A percentile compares a stretch with the other conserved stretches of the same genome.
phyloP scores from a whole-genome alignment of 352 stramenopile species.

The Phytophthora palmivora region DNA sequence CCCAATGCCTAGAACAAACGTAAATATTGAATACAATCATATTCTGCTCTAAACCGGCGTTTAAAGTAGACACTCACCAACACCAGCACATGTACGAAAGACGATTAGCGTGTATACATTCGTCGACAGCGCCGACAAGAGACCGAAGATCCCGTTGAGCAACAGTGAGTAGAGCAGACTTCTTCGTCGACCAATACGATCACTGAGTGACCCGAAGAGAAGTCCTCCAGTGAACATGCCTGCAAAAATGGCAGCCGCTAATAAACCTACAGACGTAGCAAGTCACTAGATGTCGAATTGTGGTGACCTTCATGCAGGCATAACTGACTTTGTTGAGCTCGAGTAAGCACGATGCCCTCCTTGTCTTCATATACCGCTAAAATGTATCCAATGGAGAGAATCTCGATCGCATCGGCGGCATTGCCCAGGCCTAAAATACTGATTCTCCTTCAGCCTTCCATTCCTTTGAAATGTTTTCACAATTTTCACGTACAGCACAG shows the following conservation, averaged over 20 bases:
- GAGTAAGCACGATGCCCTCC: conserved; percentile 60
- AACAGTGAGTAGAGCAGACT: conserved; percentile 81
- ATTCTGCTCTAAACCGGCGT: conserved; percentile 11
- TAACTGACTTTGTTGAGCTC: conserved; percentile 57
- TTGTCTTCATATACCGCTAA: conserved; percentile 84
- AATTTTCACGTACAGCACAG: conserved; percentile 55
- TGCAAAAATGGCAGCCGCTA: conserved; percentile 90
- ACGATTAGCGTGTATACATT: conserved; percentile 71
- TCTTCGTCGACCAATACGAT: conserved; percentile 75
- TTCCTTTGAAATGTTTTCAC: not conserved
- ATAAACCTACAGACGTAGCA: conserved; percentile 45
- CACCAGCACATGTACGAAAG: conserved; percentile 64
- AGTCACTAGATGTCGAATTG: too few relatives aligned
- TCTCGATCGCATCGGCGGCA: conserved; percentile 91
- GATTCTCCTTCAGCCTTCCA: not conserved
- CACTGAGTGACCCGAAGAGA: conserved; percentile 75
- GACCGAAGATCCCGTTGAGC: conserved; percentile 81
- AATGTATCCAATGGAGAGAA: conserved; percentile 93
- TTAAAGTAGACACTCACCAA: conserved; percentile 46
- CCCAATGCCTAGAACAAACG: conserved; percentile 71
- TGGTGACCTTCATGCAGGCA: too few relatives aligned
- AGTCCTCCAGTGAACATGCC: conserved; percentile 92
- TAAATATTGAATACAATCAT: not conserved
- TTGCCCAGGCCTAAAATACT: conserved; percentile 87
- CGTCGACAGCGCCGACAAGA: conserved; percentile 76